phyloP scores from a whole-genome alignment of 2,329 filamentous ascomycete genomes.

The Aspergillus sp. region DNA sequence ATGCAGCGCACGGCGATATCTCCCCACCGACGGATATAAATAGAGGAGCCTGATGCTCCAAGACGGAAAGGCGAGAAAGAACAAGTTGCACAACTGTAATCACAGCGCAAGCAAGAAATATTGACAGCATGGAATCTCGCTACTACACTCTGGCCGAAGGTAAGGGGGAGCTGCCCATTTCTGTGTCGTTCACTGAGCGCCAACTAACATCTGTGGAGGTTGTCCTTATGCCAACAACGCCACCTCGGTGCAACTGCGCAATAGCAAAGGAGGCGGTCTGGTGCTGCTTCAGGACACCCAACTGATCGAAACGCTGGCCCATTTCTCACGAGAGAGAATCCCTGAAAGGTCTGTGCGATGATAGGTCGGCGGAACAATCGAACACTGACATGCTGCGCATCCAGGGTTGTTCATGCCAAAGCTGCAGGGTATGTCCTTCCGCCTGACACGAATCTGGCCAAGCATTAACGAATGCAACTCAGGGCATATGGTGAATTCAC shows the following conservation, averaged over 20 bases:
- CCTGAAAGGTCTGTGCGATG: constrained; percentile 45
- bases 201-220: constrained; percentile 6
- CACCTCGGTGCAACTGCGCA: constrained; percentile 14
- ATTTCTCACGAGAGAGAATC: constrained; percentile 60
- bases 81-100: no score
- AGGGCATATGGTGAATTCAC: constrained; percentile 60
- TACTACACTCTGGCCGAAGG: constrained; percentile 15
- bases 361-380: not conserved
- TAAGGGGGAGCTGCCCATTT: not conserved
- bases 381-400: no score
- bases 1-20: no score
- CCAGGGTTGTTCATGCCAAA: constrained; percentile 19
- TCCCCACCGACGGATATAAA: no score
- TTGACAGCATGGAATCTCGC: not conserved
- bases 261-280: constrained; percentile 32
- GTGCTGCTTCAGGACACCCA: constrained; percentile 55
- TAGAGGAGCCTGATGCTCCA: no score
- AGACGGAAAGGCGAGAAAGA: no score
- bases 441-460: not conserved
- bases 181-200: not conserved
- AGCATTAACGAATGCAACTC: not conserved
- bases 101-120: no score
- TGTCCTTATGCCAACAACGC: constrained; percentile 18
- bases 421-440: constrained; percentile 16
- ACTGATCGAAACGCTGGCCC: constrained; percentile 57